Conservation (phyloP, 2,329 filamentous ascomycete species). For the Aotearoamyces nothofagi region DNA sequence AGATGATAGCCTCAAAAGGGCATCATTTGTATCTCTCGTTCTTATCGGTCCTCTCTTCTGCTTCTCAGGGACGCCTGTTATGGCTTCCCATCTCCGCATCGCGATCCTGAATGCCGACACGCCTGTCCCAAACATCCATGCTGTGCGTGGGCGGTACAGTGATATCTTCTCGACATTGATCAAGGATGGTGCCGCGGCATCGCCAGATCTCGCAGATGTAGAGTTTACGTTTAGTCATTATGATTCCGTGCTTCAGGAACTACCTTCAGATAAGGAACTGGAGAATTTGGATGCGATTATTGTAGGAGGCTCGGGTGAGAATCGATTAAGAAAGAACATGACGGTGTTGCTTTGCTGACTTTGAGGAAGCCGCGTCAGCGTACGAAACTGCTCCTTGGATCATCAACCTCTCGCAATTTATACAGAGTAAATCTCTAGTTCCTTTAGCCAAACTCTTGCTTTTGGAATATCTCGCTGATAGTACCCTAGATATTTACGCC, state of each 20-base stretch:
- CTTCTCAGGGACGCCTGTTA: no score
- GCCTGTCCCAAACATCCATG: slow-evolving; percentile 8
- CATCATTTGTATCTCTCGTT: no score
- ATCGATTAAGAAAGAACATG: background rate
- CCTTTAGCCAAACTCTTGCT: no score
- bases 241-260: slow-evolving; percentile 21
- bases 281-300: slow-evolving; percentile 21
- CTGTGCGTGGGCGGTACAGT: slow-evolving; percentile 6
- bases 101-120: slow-evolving; percentile 9
- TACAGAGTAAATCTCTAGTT: no score
- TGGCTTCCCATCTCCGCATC: no score
- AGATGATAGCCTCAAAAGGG: no score
- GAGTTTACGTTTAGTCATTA: slow-evolving; percentile 17
- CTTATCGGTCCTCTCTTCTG: no score
- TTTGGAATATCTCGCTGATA: no score
- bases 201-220: slow-evolving; percentile 2
- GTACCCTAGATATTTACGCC: slow-evolving; percentile 13
- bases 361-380: slow-evolving; percentile 7
- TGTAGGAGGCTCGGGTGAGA: slow-evolving; percentile 21
- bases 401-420: slow-evolving; percentile 7
- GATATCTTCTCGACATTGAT: slow-evolving; percentile 8
- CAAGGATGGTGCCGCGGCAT: slow-evolving; percentile 5
- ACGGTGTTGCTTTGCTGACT: background rate
- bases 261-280: slow-evolving; percentile 16
- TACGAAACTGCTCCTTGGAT: slow-evolving; percentile 10